Base-by-base conservation (phyloP, 2,329 filamentous ascomycete genomes). In the Cladosporium sphaerospermum region DNA sequence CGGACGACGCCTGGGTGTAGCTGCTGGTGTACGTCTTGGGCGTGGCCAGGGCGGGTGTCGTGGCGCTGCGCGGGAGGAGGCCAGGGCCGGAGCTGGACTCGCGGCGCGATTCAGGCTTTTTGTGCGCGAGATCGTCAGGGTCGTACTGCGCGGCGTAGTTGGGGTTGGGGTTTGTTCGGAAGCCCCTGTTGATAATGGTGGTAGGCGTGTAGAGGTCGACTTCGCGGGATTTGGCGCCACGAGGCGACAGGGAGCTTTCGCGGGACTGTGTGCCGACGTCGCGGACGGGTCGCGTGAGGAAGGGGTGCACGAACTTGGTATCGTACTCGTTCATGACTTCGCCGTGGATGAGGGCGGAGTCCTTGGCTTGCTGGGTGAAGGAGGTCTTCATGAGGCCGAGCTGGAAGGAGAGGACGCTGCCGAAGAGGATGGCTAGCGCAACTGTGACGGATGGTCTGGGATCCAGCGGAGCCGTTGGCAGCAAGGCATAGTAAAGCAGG, bases 291-390 rank as follows among this genome's bases (percentile, higher is more conserved):
- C 86, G 88, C 61, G 95, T 88, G n/a, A 95, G 81, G 9, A 85
- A 80, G 2, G 93, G 93, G 64, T 95, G 89, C 1, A 99, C 93
- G 65, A 86, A 96, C 73, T 99, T 99, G 61, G 83, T 88, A 67
- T 97, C 89, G 67, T 99, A 99, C 71, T 99, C 93, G 67, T 90
- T 85, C 71, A 97, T 78, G 4, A 97, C 92, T 70, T 97, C 88
- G 62, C 86, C 89, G 61, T 95, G 89, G 54, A 99, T 86, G 44
- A 96, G 79, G 2, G 84, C 78, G 2, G 82, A 82, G 69, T 99
- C 93, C 67, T 90, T 95, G 56, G 82, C 82, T 68, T 97, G 91
- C 67, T 92, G 91, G 3, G 81, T 78, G 70, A 92, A 97, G 33
- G 78, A 83, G 2, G 78, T 79, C 56, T 86, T 84, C 46, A 97